A percentile compares a stretch with the other conserved stretches of the same genome.
These are phyloP conservation scores for Phytopythium aichiense DNA, from an alignment of 352 stramenopile genomes.

Conservation along the genomic window DNA sequence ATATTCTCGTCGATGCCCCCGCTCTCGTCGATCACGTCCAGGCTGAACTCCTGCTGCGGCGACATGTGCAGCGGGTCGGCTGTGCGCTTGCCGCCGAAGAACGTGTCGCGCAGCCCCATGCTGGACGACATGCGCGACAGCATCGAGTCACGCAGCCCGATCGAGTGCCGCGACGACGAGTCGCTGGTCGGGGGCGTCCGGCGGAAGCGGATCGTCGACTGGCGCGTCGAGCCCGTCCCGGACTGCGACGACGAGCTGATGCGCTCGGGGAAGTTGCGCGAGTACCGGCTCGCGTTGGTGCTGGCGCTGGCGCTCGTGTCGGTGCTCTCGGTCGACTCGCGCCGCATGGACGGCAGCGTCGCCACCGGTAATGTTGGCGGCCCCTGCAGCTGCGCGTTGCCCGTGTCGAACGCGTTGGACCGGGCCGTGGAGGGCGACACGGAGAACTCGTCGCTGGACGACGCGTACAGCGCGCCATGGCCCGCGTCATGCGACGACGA, in stretches of 20 bases:
- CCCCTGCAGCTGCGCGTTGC: conserved; percentile 4
- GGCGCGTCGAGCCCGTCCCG: conserved; percentile 1
- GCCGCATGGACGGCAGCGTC: conserved; percentile 10
- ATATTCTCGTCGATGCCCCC: conserved; percentile 57
- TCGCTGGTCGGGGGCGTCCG: conserved; percentile 30
- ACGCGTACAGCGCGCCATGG: conserved; percentile 8
- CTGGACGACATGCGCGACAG: conserved; percentile 41
- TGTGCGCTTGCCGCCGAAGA: conserved; percentile 38
- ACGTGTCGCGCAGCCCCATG: conserved; percentile 50
- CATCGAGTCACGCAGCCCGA: conserved; percentile 28
- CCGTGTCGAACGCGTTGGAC: conserved; percentile 8
- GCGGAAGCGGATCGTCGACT: conserved; percentile 23
- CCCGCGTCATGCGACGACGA: not conserved
- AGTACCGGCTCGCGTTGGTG: conserved; percentile 3
- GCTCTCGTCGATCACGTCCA: conserved; percentile 74
- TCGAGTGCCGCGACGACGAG: conserved; percentile 28
- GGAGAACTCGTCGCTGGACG: conserved; percentile 15
- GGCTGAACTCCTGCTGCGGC: conserved; percentile 61
- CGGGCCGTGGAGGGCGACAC: conserved; percentile 13
- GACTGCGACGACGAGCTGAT: conserved; percentile 24
- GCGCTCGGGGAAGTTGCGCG: conserved; percentile 8
- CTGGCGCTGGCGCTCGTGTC: conserved; percentile 6
- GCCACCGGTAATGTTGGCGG: conserved; percentile 19
- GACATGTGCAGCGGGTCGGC: conserved; percentile 61
- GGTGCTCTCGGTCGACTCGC: conserved; percentile 24